Conservation (phyloP, 2,329 filamentous ascomycete species). For the Penicillium occitanis region DNA sequence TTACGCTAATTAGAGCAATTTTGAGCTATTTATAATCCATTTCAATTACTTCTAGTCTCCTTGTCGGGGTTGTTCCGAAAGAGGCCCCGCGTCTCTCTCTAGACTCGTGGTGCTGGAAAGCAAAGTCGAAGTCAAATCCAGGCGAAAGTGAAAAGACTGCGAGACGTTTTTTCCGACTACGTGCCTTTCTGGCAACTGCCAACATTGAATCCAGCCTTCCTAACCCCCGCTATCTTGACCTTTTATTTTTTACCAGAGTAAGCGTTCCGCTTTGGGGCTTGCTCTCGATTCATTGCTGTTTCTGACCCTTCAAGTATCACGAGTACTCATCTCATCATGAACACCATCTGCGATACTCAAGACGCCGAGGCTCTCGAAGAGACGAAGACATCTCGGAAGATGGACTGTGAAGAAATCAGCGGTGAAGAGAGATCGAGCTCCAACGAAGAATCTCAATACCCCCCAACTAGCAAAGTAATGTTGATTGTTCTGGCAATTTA, state of each 20-base stretch:
- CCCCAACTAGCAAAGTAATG: conserved; percentile 25
- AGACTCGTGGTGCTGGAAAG: too few species aligned
- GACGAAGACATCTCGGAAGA: background rate
- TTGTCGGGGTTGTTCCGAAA: too few species aligned
- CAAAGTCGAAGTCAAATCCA: background rate
- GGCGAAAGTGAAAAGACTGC: background rate
- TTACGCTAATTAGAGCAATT: background rate
- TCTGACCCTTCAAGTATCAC: background rate
- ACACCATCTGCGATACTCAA: background rate
- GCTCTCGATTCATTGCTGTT: background rate
- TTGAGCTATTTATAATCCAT: background rate
- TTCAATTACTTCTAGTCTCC: background rate
- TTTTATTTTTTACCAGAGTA: background rate
- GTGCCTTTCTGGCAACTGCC: background rate
- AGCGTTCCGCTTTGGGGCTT: background rate
- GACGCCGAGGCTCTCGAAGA: background rate
- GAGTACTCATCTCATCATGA: background rate
- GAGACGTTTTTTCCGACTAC: background rate
- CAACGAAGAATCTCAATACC: conserved; percentile 13
- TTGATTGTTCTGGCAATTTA: conserved; percentile 39
- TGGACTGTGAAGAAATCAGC: background rate
- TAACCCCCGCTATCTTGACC: background rate
- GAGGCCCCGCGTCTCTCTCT: too few species aligned
- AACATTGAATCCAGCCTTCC: background rate
- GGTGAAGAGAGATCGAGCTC: background rate